phyloP scores from a whole-genome alignment of 305 asterid genomes.

The Solanum hybrid region DNA sequence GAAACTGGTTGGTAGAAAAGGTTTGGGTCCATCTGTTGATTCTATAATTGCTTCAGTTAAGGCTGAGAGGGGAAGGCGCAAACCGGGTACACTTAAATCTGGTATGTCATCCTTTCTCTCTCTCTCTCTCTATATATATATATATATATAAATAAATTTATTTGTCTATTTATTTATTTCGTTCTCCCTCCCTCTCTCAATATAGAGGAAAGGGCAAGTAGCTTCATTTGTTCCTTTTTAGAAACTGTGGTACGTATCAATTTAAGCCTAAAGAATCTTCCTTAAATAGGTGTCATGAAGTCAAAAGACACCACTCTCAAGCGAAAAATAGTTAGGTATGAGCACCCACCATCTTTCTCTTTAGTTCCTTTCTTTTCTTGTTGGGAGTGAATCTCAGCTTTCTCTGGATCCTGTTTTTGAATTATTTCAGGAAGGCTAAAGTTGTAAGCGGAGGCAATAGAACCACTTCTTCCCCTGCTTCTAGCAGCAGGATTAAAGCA shows the following conservation, averaged over 20 bases:
- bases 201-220: background rate
- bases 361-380: background rate
- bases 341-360: background rate
- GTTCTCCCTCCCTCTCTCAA: background rate
- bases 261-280: constrained; percentile 15
- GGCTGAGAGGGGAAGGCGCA: constrained; percentile 66
- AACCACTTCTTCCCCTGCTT: constrained; percentile 23
- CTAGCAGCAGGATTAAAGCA: constrained; percentile 22
- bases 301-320: constrained; percentile 35
- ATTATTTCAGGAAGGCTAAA: constrained; percentile 63
- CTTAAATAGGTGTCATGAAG: constrained; percentile 39
- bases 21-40: constrained; percentile 84
- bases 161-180: background rate
- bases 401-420: background rate
- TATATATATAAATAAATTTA: background rate
- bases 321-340: constrained; percentile 52
- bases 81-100: constrained; percentile 39
- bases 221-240: constrained; percentile 3
- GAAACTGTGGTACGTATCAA: background rate
- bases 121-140: background rate
- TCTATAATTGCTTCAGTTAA: constrained; percentile 70
- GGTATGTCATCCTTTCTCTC: constrained; percentile 36
- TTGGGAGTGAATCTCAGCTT: background rate
- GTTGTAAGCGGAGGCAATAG: constrained; percentile 42
- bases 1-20: constrained; percentile 84